phyloP scores from a whole-genome alignment of 495 filamentous ascomycete species.

The Xylaria sp. region DNA sequence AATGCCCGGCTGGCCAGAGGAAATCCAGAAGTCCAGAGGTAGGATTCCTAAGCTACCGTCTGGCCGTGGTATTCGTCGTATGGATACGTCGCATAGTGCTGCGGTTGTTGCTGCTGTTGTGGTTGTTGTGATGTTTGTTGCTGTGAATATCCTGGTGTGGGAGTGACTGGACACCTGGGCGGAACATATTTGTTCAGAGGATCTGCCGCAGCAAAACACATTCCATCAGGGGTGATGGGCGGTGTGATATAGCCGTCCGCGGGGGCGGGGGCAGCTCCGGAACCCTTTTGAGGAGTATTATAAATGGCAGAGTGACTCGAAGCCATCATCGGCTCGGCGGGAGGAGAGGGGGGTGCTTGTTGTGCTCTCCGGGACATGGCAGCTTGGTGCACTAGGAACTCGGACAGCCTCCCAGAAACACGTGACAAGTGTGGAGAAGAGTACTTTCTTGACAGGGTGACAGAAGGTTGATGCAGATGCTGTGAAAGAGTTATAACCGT shows the following conservation, averaged over 20 bases:
- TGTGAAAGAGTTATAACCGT: conserved; percentile 84
- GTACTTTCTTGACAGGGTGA: conserved; percentile 88
- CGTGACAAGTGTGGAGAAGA: conserved; percentile 78
- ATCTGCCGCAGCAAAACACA: conserved; percentile 59
- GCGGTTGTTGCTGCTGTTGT: conserved; percentile 34
- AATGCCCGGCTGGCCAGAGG: background rate
- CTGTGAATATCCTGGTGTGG: conserved; percentile 46
- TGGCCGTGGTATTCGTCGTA: conserved; percentile 38
- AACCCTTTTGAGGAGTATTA: conserved; percentile 86
- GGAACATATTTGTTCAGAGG: conserved; percentile 56
- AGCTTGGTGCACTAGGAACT: conserved; percentile 85
- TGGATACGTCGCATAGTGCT: conserved; percentile 37
- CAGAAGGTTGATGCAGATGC: conserved; percentile 84
- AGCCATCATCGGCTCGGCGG: conserved; percentile 60
- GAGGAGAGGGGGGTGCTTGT: conserved; percentile 69
- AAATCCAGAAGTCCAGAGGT: conserved; percentile 30
- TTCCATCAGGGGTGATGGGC: conserved; percentile 92
- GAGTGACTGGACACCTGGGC: conserved; percentile 61
- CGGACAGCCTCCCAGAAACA: conserved; percentile 80
- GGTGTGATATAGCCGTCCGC: conserved; percentile 90
- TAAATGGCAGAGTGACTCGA: conserved; percentile 65
- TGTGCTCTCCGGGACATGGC: conserved; percentile 66
- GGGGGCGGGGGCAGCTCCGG: conserved; percentile 64
- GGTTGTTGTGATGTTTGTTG: too few relatives aligned
- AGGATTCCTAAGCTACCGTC: conserved; percentile 36